These are phyloP conservation scores for Monosporascus sp. DNA, from an alignment of 2,329 filamentous ascomycete genomes.

Conservation along the genomic window DNA sequence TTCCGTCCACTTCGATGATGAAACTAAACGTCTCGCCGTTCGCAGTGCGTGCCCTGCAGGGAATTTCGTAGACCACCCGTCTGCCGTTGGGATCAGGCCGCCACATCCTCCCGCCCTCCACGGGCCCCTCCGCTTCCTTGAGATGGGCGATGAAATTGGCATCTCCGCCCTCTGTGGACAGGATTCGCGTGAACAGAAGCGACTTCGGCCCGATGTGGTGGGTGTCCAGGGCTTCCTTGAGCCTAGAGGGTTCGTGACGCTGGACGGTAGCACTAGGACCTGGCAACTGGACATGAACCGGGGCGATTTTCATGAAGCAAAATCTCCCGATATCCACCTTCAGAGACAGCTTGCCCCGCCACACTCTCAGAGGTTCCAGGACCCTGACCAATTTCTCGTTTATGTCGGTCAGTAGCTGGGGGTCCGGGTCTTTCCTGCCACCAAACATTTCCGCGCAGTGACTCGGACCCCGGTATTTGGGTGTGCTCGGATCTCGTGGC, in stretches of 20 bases:
- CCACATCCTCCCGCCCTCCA: background rate
- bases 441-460: background rate
- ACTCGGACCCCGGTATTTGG: background rate
- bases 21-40: constrained; percentile 7
- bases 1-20: constrained; percentile 20
- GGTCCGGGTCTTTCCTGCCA: constrained; percentile 4
- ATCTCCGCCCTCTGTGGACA: constrained; percentile 15
- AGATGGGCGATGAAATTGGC: constrained; percentile 16
- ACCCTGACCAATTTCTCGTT: constrained; percentile 7
- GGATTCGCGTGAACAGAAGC: constrained; percentile 9
- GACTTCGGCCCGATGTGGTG: constrained; percentile 1
- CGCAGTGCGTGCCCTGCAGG: constrained; percentile 6
- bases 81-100: background rate
- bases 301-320: constrained; percentile 10
- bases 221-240: constrained; percentile 8
- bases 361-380: constrained; percentile 6
- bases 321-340: constrained; percentile 13
- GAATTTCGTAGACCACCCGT: constrained; percentile 18
- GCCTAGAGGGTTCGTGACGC: background rate
- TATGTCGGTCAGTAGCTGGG: constrained; percentile 6
- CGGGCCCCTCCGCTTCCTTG: background rate
- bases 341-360: constrained; percentile 7
- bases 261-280: background rate
- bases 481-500: background rate
- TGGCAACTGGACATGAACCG: background rate